These are phyloP conservation scores for Blastomyces parvus DNA, from an alignment of 2,329 filamentous ascomycete genomes.

Conservation along the genomic window DNA sequence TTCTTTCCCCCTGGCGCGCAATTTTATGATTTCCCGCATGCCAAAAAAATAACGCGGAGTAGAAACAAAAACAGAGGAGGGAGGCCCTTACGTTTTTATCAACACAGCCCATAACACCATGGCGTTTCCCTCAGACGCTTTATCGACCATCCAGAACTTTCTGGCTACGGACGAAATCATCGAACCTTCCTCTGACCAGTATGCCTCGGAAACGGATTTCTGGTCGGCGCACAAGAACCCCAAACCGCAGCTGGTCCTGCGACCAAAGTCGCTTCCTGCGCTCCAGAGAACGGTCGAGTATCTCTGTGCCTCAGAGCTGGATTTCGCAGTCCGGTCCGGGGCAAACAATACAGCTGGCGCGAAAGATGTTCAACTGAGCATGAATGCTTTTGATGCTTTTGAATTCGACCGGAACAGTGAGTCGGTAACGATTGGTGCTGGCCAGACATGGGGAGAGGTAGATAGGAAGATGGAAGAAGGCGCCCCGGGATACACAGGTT, in stretches of 20 bases:
- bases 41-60: neutral
- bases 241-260: conserved; percentile 27
- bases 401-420: conserved; percentile 25
- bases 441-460: conserved; percentile 31
- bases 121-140: neutral
- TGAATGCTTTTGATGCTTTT: conserved; percentile 31
- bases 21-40: neutral
- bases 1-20: neutral
- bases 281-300: conserved; percentile 26
- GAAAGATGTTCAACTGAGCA: conserved; percentile 30
- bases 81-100: neutral
- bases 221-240: conserved; percentile 29
- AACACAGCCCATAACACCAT: neutral
- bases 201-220: conserved; percentile 18
- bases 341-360: conserved; percentile 32
- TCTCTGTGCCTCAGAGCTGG: conserved; percentile 26
- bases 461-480: conserved; percentile 28
- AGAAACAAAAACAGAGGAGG: neutral
- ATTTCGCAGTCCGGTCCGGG: conserved; percentile 30
- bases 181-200: conserved; percentile 17
- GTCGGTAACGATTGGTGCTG: conserved; percentile 28
- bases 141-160: neutral
- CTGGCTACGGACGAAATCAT: conserved; percentile 20
- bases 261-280: conserved; percentile 23
- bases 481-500: conserved; percentile 28